Percentiles rank a stretch among this genome's conserved stretches.
Conservation (phyloP, 73 alveolate genomes). For the Stentor roeselii region DNA sequence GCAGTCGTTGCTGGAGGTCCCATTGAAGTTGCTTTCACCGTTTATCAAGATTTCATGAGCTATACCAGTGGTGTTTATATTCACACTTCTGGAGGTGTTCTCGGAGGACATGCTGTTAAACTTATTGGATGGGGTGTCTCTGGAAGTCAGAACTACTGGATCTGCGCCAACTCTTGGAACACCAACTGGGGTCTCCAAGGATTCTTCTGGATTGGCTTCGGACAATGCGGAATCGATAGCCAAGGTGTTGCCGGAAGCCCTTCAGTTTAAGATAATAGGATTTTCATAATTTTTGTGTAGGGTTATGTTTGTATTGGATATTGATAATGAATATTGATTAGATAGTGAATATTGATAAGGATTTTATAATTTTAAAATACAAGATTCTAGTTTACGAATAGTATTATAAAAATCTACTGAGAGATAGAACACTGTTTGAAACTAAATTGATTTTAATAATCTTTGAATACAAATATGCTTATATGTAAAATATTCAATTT, state of each 20-base stretch:
- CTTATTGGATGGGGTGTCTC: slow-evolving; percentile 82
- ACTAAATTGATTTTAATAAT: no score
- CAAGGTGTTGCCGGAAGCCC: slow-evolving; percentile 26
- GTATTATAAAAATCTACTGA: not conserved
- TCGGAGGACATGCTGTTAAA: slow-evolving; percentile 86
- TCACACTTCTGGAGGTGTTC: slow-evolving; percentile 60
- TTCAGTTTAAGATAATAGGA: not conserved
- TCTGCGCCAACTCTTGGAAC: slow-evolving; percentile 81
- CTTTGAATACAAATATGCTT: no score
- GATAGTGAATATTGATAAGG: not conserved
- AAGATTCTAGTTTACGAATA: not conserved
- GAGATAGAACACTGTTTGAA: no score
- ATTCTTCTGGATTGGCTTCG: slow-evolving; percentile 55
- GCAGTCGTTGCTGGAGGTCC: slow-evolving; percentile 68
- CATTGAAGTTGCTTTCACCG: slow-evolving; percentile 74
- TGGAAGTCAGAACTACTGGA: slow-evolving; percentile 77
- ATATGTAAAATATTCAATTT: no score
- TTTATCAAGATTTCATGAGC: slow-evolving; percentile 82
- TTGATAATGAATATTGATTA: not conserved
- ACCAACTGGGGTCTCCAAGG: slow-evolving; percentile 83
- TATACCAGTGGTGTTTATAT: slow-evolving; percentile 74
- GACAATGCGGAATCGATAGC: slow-evolving; percentile 60
- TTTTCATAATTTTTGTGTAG: not conserved
- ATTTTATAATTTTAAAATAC: no score
- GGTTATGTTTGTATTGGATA: not conserved